A percentile compares a stretch with the other conserved stretches of the same genome.
Conservation (phyloP, 805 yeast genomes). For the Grigorovia humatica region DNA sequence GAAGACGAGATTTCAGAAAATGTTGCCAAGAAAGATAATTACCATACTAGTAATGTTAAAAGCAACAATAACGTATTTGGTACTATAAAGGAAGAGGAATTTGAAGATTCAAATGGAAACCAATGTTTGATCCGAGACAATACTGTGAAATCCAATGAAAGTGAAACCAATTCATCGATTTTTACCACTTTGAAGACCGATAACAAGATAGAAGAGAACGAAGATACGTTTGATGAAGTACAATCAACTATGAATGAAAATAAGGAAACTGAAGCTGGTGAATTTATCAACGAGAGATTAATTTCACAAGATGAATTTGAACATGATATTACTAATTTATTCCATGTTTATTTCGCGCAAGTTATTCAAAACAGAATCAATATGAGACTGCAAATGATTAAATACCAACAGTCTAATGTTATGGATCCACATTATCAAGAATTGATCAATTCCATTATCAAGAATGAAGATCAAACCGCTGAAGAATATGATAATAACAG, state of each 20-base stretch:
- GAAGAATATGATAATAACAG: constrained; percentile 6
- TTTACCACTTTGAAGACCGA: not conserved
- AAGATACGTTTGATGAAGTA: not conserved
- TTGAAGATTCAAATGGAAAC: constrained; percentile 7
- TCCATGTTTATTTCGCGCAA: constrained; percentile 18
- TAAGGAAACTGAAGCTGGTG: not conserved
- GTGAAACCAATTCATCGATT: constrained; percentile 1
- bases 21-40: constrained; percentile 10
- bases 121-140: not conserved
- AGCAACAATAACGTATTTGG: constrained; percentile 1
- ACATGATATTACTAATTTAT: constrained; percentile 2
- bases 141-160: not conserved
- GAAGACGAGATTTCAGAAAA: constrained; percentile 14
- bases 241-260: not conserved
- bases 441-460: not conserved
- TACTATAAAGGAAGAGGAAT: constrained; percentile 8
- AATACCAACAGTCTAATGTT: constrained; percentile 13
- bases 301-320: constrained; percentile 2
- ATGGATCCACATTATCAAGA: constrained; percentile 6
- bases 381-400: constrained; percentile 20
- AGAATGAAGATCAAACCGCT: constrained; percentile 2
- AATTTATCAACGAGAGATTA: not conserved
- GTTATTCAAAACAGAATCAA: constrained; percentile 21
- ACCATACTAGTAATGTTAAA: constrained; percentile 8
- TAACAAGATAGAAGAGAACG: not conserved